phyloP scores from a whole-genome alignment of 2,329 filamentous ascomycete genomes.

The Penicillium rolfsii region DNA sequence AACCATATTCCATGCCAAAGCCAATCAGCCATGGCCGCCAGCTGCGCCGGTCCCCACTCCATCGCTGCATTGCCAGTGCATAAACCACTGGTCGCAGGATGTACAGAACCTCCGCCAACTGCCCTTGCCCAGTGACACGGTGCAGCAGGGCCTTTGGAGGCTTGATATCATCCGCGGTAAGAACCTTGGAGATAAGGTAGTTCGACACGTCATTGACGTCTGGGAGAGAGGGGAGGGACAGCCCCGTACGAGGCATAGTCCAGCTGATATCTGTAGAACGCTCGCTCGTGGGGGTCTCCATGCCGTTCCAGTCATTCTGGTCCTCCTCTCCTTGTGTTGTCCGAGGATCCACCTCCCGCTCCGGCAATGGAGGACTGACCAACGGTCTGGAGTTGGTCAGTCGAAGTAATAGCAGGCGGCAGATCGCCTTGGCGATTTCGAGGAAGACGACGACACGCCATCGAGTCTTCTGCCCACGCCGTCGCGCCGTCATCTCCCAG shows the following conservation, averaged over 20 bases:
- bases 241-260: slow-evolving; percentile 92
- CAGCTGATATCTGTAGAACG: slow-evolving; percentile 61
- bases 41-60: slow-evolving; percentile 70
- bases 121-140: slow-evolving; percentile 69
- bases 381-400: slow-evolving; percentile 82
- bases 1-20: slow-evolving; percentile 80
- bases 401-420: slow-evolving; percentile 75
- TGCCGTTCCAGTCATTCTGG: slow-evolving; percentile 49
- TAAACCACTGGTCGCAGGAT: slow-evolving; percentile 88
- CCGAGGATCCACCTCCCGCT: slow-evolving; percentile 76
- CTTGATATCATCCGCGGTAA: slow-evolving; percentile 96
- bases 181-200: slow-evolving; percentile 85
- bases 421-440: slow-evolving; percentile 84
- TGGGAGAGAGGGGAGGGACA: slow-evolving; percentile 81
- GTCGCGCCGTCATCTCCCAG: slow-evolving; percentile 96
- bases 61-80: slow-evolving; percentile 77
- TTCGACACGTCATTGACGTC: slow-evolving; percentile 78
- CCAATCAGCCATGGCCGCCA: slow-evolving; percentile 94
- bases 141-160: slow-evolving; percentile 86
- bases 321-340: slow-evolving; percentile 53
- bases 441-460: slow-evolving; percentile 88
- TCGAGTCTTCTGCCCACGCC: slow-evolving; percentile 73
- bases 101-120: slow-evolving; percentile 86
- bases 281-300: slow-evolving; percentile 49
- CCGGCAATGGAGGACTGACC: slow-evolving; percentile 80